Evolutionary conservation across 2,329 filamentous ascomycete species (phyloP), one percentile per base, ranked within the genome.

Genomic region (Elsinoe fawcettii): DNA sequence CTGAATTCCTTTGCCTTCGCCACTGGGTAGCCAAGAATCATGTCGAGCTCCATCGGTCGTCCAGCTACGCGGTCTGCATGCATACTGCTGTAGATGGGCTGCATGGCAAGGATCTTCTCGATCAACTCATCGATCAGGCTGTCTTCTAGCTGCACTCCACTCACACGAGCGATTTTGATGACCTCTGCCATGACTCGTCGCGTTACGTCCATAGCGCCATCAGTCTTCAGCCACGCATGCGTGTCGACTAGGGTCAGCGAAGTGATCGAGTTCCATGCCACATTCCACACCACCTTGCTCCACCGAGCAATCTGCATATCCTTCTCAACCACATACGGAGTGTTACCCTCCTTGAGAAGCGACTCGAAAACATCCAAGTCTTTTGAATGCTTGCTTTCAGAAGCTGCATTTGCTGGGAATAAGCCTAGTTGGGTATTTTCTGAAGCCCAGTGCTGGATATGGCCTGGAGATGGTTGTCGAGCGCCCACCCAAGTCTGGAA

Each of bases 221-320:
- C 67, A 69, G 51, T 74, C 1, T 64, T 62, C 2, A 77, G 63
- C 73, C 73, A 77, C 0, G 65, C 64, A 18, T 74, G 71, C 0
- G 74, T 74, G 46, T 75, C 71, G 0, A 73, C 65, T 51, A 70
- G 64, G 0, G 74, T 77, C 14, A 76, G 63, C 0, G 74, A 69
- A 1, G 75, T 77, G 16, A 83, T 71, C 0, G 80, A 77, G 62
- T 85, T 85, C 78, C 80, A 84, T 0, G 80, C 75, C 1, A 76
- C 80, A 63, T 85, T 85, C 69, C 80, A 74, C 0, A 84, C 71
- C 0, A 84, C 74, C 66, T 85, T 85, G 55, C 76, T 74, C 82
- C 82, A 85, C 7, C 82, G 75, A 54, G 78, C 75, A 0, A 74
- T 63, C 61, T 85, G 80, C 5, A 85, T 73, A 60, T 85, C 74